Base-by-base conservation (phyloP, 169 alveolate species). In the Plasmodium ovale region DNA sequence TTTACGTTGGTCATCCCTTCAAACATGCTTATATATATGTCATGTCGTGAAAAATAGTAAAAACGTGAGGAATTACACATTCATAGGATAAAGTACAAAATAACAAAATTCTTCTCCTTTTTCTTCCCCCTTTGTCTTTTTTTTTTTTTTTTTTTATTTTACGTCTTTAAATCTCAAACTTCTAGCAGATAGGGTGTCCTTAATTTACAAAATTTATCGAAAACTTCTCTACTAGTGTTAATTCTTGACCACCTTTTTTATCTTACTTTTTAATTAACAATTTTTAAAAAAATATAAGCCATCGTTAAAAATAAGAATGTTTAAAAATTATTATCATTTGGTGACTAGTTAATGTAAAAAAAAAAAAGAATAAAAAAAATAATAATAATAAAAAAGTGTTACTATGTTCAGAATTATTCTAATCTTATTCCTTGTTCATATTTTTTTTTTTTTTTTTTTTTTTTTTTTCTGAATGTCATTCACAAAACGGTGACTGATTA, bases 381-480 rank as follows among this genome's bases (percentile, higher is more conserved):
- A n/a, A n/a, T n/a, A n/a, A n/a, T n/a, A n/a, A n/a, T n/a, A 65
- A 65, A 65, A 65, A 65, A 65, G 16, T 35, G 27, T 33, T 19
- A 7, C n/a, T 42, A 60, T 21, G 37, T 49, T 47, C 64, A 73
- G 88, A 73, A 73, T 73, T 73, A 42, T 58, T 73, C 73, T 39
- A 12, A 37, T 64, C 42, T 70, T 21, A 19, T 56, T 35, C n/a
- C 53, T 71, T 44, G 21, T 16, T 9, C 42, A 21, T 6, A 42
- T 7, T 71, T 59, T 0, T 29, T 71, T 10, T 35, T 62, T 62
- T 62, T 62, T 62, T 62, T 62, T 62, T 62, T 35, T 71, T 71
- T 19, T 73, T 73, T 65, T 64, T 25, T 73, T 59, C 31, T 14
- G 39, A 3, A 59, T 59, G 39, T 59, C 53, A n/a, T 27, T 60